Evolutionary conservation across 441 rosid species (phyloP), one percentile per base, ranked within the genome.

Genomic region (Adansonia rubrostipa): DNA sequence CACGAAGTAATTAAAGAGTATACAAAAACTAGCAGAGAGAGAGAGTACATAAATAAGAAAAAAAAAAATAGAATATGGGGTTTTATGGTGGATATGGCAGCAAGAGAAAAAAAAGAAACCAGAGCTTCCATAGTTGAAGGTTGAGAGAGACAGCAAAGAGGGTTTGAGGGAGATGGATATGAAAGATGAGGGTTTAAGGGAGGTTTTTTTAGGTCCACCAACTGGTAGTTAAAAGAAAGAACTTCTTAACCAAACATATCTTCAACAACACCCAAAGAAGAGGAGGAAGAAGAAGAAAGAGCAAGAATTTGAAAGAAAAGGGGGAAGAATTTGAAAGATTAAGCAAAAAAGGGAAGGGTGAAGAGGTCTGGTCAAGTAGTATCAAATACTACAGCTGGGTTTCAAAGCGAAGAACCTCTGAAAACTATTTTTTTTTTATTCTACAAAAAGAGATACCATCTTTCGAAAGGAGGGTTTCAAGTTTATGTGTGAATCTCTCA

Each of bases 171-270:
- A 28, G 36, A 48, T 48, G 53, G 53, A 11, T 4, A 47, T 74
- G 75, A 74, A 69, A 72, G 78, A 62, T 24, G 80, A 82, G 90
- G 24, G 70, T 91, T 90, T 87, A 88, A 79, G 90, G 66, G 83
- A 86, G 86, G 67, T 11, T 62, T 62, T 82, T 90, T 96, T 92
- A 96, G 99, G 97, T 94, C 95, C 86, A 93, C 98, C 98, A 90
- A 90, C 96, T 91, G 93, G 90, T 93, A 17, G 94, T 91, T 93
- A 90, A 90, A 84, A 82, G 97, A 91, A 90, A 83, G 86, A 88
- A 81, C 91, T 86, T 87, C 81, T 87, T 87, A 89, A 91, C 92
- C 93, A 88, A 86, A 89, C 89, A 76, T 81, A 78, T 76, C 84
- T 68, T 76, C 82, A 83, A 80, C 85, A 80, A 76, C 79, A 74